Base-by-base conservation (phyloP, 257 asterid species). In the Salvia hispanica region DNA sequence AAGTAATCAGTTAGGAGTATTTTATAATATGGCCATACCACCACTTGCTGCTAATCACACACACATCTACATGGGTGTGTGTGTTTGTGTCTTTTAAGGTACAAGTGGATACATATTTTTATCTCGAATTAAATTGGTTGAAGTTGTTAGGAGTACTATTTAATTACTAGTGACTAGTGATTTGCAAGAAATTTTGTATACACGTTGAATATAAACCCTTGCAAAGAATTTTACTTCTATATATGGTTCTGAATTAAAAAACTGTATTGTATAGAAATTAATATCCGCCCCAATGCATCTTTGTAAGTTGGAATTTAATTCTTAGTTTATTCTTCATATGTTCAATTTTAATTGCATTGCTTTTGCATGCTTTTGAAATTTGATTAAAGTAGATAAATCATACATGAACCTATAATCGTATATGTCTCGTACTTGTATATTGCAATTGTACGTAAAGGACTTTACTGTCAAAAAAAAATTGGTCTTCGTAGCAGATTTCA, bases 71-170 rank as follows among this genome's bases (percentile, higher is more conserved):
- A 48, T 52, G 63, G 8, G 67, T 45, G 44, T 71, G 44, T 71
- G 13, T 42, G 58, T 48, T 6, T 25, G 10, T 64, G 76, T 72
- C 72, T 67, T 66, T 50, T 54, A 3, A 73, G 37, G 73, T 66
- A 74, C 78, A 74, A 74, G 78, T 74, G 18, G 74, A n/a, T 9
- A 34, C 39, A 39, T 73, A 45, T 47, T 66, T 25, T 65, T 47
- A 65, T 40, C 15, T 36, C 37, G 10, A 42, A 8, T 40, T 2
- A 0, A 40, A 7, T 40, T 40, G 45, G 45, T 40, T 7, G 11
- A 12, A 8, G 9, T 10, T 40, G 45, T 7, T 39, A n/a, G n/a
- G n/a, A n/a, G n/a, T n/a, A 7, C 3, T 40, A 40, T 2, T 1
- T 40, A 18, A 18, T 18, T 18, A 18, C 21, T 40, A 8, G 2